A percentile compares a stretch with the other conserved stretches of the same genome.
These are phyloP conservation scores for Lophiostoma macrostomum DNA, from an alignment of 495 filamentous ascomycete species.

Conservation along the genomic window DNA sequence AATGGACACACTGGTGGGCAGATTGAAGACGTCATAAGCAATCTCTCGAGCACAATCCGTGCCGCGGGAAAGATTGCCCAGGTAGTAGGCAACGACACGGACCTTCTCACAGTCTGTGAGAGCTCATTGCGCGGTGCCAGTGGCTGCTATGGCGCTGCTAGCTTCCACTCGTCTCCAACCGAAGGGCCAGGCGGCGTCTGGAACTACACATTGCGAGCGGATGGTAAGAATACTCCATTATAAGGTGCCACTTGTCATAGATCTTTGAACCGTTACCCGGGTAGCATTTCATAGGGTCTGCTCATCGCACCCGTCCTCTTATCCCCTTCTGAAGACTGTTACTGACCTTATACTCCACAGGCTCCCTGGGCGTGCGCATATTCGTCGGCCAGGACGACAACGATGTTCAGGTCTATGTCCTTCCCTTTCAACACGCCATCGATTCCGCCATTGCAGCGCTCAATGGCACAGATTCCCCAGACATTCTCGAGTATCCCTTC, in stretches of 20 bases:
- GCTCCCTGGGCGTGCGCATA: constrained; percentile 57
- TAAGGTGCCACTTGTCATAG: too few species aligned
- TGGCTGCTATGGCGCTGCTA: constrained; percentile 68
- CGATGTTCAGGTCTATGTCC: constrained; percentile 66
- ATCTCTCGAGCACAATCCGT: constrained; percentile 51
- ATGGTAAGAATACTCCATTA: too few species aligned
- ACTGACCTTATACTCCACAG: too few species aligned
- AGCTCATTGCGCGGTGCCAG: constrained; percentile 69
- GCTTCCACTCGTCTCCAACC: constrained; percentile 67
- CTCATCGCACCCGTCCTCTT: too few species aligned
- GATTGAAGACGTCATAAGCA: constrained; percentile 67
- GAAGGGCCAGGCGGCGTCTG: constrained; percentile 65
- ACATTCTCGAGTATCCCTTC: constrained; percentile 63
- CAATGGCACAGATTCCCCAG: constrained; percentile 42
- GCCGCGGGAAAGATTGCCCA: constrained; percentile 55
- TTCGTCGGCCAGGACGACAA: constrained; percentile 58
- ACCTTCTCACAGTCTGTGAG: constrained; percentile 60
- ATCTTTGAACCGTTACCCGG: too few species aligned
- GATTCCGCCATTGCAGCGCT: constrained; percentile 65
- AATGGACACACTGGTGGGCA: constrained; percentile 66
- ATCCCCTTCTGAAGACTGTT: too few species aligned
- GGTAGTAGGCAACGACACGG: constrained; percentile 50
- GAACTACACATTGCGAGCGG: constrained; percentile 81
- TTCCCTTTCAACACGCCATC: constrained; percentile 75
- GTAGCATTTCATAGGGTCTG: too few species aligned